Conservation (phyloP, 2,329 filamentous ascomycete species). For the Phyllosticta citribraziliensis region DNA sequence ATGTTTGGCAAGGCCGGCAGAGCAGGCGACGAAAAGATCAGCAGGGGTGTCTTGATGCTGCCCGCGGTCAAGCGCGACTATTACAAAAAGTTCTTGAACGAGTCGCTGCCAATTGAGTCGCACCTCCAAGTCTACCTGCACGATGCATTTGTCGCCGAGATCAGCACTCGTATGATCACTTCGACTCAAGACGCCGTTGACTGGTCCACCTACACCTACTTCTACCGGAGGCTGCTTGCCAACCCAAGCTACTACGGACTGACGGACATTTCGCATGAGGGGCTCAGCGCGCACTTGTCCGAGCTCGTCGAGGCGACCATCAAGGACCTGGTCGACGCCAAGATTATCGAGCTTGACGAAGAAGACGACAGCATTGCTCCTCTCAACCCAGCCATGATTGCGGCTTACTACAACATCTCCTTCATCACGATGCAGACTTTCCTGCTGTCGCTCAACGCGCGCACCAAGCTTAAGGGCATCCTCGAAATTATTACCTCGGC, state of each 20-base stretch:
- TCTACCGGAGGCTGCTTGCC: constrained; percentile 86
- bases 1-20: constrained; percentile 95
- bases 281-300: constrained; percentile 86
- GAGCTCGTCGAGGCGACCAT: constrained; percentile 89
- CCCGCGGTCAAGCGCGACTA: constrained; percentile 91
- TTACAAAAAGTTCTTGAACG: constrained; percentile 97
- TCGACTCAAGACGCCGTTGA: constrained; percentile 96
- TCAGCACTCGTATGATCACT: constrained; percentile 90
- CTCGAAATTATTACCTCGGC: constrained; percentile 95
- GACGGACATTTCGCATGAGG: constrained; percentile 79
- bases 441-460: constrained; percentile 75
- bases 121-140: constrained; percentile 86
- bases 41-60: constrained; percentile 92
- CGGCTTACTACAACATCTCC: constrained; percentile 97
- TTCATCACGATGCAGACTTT: constrained; percentile 99
- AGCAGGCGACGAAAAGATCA: constrained; percentile 66
- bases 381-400: constrained; percentile 94
- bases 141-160: constrained; percentile 93
- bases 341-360: constrained; percentile 92
- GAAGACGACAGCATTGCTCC: constrained; percentile 76
- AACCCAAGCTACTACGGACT: constrained; percentile 96
- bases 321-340: constrained; percentile 81
- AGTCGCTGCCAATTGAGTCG: constrained; percentile 90
- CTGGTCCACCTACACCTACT: constrained; percentile 98
- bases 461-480: constrained; percentile 93